Base-by-base conservation (phyloP, 768 basidiomycete species). In the Inosperma sp. region DNA sequence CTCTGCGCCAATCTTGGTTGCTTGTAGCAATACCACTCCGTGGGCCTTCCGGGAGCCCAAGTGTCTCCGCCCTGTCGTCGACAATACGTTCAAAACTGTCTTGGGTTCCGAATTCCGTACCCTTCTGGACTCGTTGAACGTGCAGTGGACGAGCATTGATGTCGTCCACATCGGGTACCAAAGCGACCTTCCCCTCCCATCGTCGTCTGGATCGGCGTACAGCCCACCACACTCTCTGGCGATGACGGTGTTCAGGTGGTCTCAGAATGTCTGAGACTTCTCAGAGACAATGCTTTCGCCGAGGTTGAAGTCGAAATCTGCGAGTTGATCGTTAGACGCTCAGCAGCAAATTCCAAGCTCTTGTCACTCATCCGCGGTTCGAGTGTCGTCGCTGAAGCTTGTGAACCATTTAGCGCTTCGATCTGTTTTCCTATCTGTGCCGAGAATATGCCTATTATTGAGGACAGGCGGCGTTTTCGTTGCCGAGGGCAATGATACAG, bases 381-480 rank as follows among this genome's bases (percentile, higher is more conserved):
- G 39, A 45, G 63, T 46, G 17, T 56, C 44, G 59, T 57, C 21
- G 57, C 43, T 33, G 26, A 49, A 12, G 54, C 56, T 27, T 52
- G 56, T n/a, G 55, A 59, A n/a, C 66, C 62, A 23, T 55, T 68
- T 49, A 51, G 67, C 43, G 58, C 65, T 52, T 46, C 63, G n/a
- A 62, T 67, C 9, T 62, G 65, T 27, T 41, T 68, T 43, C 51
- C 59, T 36, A 69, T 71, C 51, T 65, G 56, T 52, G 47, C 54
- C 45, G 16, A 41, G 14, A 10, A 29, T 14, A 66, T 57, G 19
- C 59, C 64, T 25, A 46, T 41, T 7, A 44, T 51, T 36, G 51
- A 62, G 52, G 70, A 69, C 13, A 73, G 60, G 60, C 2, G 67
- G 65, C 13, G 60, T 69, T 52, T 69, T 60, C 56, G 21, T 71